phyloP scores from a whole-genome alignment of 352 stramenopile species.

The Pythium brassicae region DNA sequence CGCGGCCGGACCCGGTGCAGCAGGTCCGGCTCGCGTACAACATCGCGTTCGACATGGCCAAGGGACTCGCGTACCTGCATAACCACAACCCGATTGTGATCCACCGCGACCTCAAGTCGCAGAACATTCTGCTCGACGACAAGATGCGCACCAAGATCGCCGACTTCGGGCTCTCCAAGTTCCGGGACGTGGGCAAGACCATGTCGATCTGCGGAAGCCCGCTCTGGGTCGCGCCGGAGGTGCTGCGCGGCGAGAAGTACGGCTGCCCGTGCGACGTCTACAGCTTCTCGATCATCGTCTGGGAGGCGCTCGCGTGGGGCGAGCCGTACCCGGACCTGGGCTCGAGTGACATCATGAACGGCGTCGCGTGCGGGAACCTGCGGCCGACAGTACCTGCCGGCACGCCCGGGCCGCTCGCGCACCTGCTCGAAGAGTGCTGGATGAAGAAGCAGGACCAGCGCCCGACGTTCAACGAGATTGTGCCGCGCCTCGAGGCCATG shows the following conservation, averaged over 20 bases:
- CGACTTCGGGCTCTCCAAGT: slow-evolving; percentile 81
- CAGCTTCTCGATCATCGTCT: slow-evolving; percentile 90
- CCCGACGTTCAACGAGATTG: slow-evolving; percentile 77
- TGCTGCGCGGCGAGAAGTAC: slow-evolving; percentile 81
- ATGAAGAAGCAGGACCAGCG: slow-evolving; percentile 82
- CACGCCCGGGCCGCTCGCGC: slow-evolving; percentile 45
- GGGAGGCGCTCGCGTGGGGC: slow-evolving; percentile 72
- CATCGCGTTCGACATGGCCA: slow-evolving; percentile 86
- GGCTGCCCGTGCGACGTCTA: slow-evolving; percentile 79
- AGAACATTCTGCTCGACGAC: slow-evolving; percentile 79
- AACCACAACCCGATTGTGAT: slow-evolving; percentile 97
- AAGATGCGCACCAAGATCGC: slow-evolving; percentile 85
- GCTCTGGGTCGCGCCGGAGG: slow-evolving; percentile 77
- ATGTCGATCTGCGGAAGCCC: slow-evolving; percentile 83
- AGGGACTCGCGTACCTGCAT: slow-evolving; percentile 96
- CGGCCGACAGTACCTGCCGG: slow-evolving; percentile 65
- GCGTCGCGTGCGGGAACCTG: slow-evolving; percentile 69
- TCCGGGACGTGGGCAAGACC: slow-evolving; percentile 82
- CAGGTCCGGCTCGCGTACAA: slow-evolving; percentile 71
- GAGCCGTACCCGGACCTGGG: slow-evolving; percentile 77
- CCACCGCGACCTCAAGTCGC: slow-evolving; percentile 88
- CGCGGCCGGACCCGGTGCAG: slow-evolving; percentile 40
- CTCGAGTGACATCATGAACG: slow-evolving; percentile 85
- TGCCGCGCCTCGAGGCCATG: slow-evolving; percentile 79
- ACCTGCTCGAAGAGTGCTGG: slow-evolving; percentile 77